Conservation (phyloP, 257 asterid genomes). For the Cordia subcordata region DNA sequence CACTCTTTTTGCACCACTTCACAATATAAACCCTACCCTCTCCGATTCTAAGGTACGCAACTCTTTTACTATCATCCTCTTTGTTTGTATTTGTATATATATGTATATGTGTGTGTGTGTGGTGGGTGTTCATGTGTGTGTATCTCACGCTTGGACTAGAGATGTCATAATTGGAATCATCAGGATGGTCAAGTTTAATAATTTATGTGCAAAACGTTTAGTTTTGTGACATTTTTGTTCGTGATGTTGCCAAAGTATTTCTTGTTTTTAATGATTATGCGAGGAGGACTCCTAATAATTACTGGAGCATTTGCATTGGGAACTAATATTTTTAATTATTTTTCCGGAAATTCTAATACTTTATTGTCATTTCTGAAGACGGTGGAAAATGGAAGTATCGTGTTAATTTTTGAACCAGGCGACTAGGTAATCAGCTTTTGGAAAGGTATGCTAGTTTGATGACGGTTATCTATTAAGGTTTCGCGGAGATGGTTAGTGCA, state of each 20-base stretch:
- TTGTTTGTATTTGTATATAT: too few species aligned
- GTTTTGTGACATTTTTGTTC: too few species aligned
- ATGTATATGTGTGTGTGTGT: too few species aligned
- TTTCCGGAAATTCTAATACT: background rate
- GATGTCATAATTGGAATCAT: too few species aligned
- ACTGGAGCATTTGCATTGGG: background rate
- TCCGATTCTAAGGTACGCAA: background rate
- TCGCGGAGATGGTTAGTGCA: too few species aligned
- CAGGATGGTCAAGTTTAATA: too few species aligned
- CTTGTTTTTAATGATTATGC: background rate
- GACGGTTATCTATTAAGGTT: background rate
- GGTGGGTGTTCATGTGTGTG: too few species aligned
- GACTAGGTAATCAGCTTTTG: too few species aligned
- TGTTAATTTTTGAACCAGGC: background rate
- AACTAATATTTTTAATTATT: too few species aligned
- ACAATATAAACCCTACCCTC: background rate
- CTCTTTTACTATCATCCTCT: background rate
- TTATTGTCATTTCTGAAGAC: background rate
- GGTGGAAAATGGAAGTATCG: background rate
- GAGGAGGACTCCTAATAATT: background rate
- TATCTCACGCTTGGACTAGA: too few species aligned
- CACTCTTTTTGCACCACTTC: background rate
- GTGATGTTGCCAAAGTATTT: too few species aligned
- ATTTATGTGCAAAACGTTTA: too few species aligned
- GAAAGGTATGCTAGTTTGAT: background rate